A percentile compares a stretch with the other conserved stretches of the same genome.
Evolutionary conservation across 805 yeast species (phyloP).

Genomic region (Huiozyma naganishii): DNA sequence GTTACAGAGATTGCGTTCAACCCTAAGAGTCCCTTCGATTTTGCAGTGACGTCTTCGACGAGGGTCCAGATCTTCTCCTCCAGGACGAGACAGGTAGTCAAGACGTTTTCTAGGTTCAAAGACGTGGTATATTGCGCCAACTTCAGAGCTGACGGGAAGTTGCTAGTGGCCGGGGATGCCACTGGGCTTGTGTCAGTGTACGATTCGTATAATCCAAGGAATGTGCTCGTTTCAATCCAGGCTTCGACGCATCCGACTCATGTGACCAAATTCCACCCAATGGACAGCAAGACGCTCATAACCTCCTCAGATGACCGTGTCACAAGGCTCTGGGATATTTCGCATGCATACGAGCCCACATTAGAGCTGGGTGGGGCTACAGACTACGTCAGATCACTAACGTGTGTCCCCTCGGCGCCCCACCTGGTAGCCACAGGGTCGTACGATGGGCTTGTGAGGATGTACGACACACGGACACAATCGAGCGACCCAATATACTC

Average conservation of each 20-base stretch:
- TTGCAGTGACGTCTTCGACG: constrained; percentile 86
- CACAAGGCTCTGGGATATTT: constrained; percentile 80
- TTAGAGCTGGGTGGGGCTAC: constrained; percentile 61
- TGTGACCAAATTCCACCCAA: constrained; percentile 81
- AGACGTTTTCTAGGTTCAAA: constrained; percentile 78
- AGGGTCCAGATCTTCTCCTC: constrained; percentile 87
- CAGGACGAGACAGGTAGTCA: constrained; percentile 84
- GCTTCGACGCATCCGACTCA: constrained; percentile 87
- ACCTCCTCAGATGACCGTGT: constrained; percentile 89
- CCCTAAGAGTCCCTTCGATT: constrained; percentile 77
- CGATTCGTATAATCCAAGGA: constrained; percentile 72
- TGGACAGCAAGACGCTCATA: constrained; percentile 50
- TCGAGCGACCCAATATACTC: constrained; percentile 42
- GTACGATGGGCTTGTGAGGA: constrained; percentile 77
- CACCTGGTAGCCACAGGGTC: constrained; percentile 86
- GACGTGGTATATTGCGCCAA: constrained; percentile 90
- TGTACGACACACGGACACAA: constrained; percentile 66
- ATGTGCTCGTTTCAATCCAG: constrained; percentile 64
- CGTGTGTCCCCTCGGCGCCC: constrained; percentile 63
- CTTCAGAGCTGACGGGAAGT: constrained; percentile 82
- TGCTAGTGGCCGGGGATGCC: constrained; percentile 90
- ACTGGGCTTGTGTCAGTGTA: constrained; percentile 86
- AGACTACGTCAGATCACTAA: constrained; percentile 80
- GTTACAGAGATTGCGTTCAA: constrained; percentile 81
- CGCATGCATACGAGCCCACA: constrained; percentile 64